These are phyloP conservation scores for Corynascus novoguineensis DNA, from an alignment of 495 filamentous ascomycete species.

Conservation along the genomic window DNA sequence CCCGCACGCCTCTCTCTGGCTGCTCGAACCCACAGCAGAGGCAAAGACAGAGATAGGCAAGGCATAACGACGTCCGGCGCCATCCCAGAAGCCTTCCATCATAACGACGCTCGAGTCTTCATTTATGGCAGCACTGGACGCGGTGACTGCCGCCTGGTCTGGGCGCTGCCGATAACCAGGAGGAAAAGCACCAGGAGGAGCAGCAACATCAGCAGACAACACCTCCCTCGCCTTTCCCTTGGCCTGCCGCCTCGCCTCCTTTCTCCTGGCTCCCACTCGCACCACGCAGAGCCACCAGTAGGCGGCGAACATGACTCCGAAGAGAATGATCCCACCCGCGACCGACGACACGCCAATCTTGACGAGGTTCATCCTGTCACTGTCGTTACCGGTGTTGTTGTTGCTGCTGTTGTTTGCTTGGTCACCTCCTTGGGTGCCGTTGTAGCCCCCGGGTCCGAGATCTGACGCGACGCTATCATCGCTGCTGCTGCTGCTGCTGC, in stretches of 20 bases:
- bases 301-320: background rate
- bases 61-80: no score
- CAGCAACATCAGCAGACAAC: background rate
- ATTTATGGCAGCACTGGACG: no score
- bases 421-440: no score
- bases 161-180: no score
- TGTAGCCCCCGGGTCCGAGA: background rate
- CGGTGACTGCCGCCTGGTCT: no score
- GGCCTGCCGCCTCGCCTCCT: background rate
- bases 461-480: no score
- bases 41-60: no score
- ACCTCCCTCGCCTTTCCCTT: constrained; percentile 1
- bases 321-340: background rate
- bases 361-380: background rate
- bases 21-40: no score
- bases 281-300: background rate
- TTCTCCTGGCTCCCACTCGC: background rate
- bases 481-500: background rate
- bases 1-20: no score
- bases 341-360: constrained; percentile 1
- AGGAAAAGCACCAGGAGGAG: no score
- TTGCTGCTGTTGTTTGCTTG: background rate
- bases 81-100: no score
- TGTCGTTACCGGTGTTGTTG: background rate
- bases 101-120: no score